Conservation (phyloP, 2,329 filamentous ascomycete species). For the Trichoderma harzianum region DNA sequence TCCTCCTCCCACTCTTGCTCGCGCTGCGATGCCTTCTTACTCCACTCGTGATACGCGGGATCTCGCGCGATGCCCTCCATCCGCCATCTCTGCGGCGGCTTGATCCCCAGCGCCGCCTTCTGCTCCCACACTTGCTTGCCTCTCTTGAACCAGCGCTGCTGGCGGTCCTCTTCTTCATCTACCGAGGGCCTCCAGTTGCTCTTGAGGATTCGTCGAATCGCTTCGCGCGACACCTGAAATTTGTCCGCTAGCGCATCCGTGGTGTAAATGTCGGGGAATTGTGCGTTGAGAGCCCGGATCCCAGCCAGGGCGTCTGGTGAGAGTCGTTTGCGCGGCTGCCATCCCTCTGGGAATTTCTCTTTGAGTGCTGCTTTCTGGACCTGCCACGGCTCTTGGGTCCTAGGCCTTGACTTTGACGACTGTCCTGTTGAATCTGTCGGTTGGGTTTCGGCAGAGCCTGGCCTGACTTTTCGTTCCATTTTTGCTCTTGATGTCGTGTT, state of each 20-base stretch:
- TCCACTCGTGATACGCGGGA: constrained; percentile 40
- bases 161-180: constrained; percentile 55
- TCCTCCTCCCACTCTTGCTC: constrained; percentile 31
- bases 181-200: constrained; percentile 67
- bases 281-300: constrained; percentile 75
- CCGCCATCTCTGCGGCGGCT: constrained; percentile 60
- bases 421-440: not conserved
- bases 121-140: constrained; percentile 58
- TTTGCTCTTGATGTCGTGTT: not conserved
- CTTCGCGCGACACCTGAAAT: constrained; percentile 85
- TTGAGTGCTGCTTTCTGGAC: constrained; percentile 71
- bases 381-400: constrained; percentile 56
- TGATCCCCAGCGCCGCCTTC: constrained; percentile 58
- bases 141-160: constrained; percentile 59
- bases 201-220: constrained; percentile 80
- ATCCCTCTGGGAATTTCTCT: constrained; percentile 76
- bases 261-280: constrained; percentile 74
- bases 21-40: constrained; percentile 26
- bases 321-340: constrained; percentile 79
- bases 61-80: constrained; percentile 49
- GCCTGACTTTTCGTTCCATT: not conserved
- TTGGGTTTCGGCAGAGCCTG: not conserved
- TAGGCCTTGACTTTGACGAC: not conserved
- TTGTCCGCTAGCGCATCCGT: constrained; percentile 69
- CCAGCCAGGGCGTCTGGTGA: constrained; percentile 91